A percentile compares a stretch with the other conserved stretches of the same genome.
Conservation (phyloP, 2,329 filamentous ascomycete species). For the Chrysosporium queenslandicum region DNA sequence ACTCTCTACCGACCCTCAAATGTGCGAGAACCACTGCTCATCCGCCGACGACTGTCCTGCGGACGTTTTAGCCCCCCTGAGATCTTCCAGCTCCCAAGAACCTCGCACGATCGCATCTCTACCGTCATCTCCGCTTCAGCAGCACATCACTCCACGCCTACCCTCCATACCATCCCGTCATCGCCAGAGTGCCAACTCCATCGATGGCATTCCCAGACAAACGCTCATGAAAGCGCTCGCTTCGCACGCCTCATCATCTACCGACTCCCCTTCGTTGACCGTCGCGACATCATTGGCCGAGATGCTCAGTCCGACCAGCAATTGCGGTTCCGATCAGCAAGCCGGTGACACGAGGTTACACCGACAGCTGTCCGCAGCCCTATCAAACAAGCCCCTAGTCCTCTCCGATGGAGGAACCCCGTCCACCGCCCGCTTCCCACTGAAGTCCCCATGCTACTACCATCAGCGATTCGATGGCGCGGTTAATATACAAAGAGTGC, state of each 20-base stretch:
- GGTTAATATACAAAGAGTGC: slow-evolving; percentile 85
- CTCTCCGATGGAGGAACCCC: slow-evolving; percentile 36
- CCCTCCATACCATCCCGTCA: not conserved
- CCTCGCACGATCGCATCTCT: slow-evolving; percentile 7
- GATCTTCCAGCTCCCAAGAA: not conserved
- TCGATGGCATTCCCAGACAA: slow-evolving; percentile 62
- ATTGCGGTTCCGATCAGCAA: not conserved
- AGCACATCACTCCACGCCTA: not conserved
- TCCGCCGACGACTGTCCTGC: not conserved
- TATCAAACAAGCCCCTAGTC: slow-evolving; percentile 40
- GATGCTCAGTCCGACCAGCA: slow-evolving; percentile 9
- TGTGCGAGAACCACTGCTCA: not conserved
- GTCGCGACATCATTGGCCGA: slow-evolving; percentile 46
- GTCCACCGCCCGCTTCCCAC: slow-evolving; percentile 46
- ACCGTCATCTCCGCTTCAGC: slow-evolving; percentile 1
- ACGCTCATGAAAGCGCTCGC: slow-evolving; percentile 75
- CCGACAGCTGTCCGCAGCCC: slow-evolving; percentile 5
- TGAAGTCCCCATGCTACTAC: slow-evolving; percentile 94
- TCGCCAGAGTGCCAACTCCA: slow-evolving; percentile 35
- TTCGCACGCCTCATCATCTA: slow-evolving; percentile 38
- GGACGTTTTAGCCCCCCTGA: not conserved
- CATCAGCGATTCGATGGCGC: slow-evolving; percentile 94
- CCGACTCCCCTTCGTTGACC: slow-evolving; percentile 41
- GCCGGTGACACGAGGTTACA: slow-evolving; percentile 10
- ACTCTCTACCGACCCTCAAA: not conserved